phyloP scores from a whole-genome alignment of 2,329 filamentous ascomycete genomes.

The Trichophyton equinum region DNA sequence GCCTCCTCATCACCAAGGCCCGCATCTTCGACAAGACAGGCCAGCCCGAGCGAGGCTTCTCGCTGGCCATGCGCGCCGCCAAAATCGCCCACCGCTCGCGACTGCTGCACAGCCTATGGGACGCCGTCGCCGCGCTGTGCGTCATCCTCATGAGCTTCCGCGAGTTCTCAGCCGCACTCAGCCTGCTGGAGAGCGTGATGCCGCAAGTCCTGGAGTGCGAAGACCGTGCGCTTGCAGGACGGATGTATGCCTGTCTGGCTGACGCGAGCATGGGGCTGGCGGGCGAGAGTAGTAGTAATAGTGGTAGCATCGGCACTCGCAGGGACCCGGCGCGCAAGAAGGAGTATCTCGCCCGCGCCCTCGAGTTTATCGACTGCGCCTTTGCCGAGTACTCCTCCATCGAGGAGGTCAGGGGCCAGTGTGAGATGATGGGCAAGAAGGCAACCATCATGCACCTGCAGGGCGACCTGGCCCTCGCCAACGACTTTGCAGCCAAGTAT shows the following conservation, averaged over 20 bases:
- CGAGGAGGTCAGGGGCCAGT: conserved; percentile 57
- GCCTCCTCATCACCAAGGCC: conserved; percentile 60
- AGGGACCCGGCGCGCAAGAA: conserved; percentile 33
- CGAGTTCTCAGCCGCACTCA: conserved; percentile 55
- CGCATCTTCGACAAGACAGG: conserved; percentile 56
- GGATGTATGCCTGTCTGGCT: conserved; percentile 56
- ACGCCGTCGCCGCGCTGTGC: conserved; percentile 54
- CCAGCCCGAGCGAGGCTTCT: conserved; percentile 62
- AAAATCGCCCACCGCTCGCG: conserved; percentile 59
- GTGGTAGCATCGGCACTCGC: no score
- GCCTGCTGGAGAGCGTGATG: conserved; percentile 55
- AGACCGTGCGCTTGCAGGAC: conserved; percentile 49
- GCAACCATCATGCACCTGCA: conserved; percentile 60
- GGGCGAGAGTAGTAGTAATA: conserved; percentile 35
- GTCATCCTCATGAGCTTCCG: conserved; percentile 56
- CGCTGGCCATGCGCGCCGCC: conserved; percentile 61
- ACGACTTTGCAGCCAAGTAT: conserved; percentile 55
- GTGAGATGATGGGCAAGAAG: conserved; percentile 72
- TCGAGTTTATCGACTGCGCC: conserved; percentile 50
- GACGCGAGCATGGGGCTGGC: conserved; percentile 72
- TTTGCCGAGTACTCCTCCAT: conserved; percentile 53
- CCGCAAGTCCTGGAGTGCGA: conserved; percentile 66
- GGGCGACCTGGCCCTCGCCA: conserved; percentile 51
- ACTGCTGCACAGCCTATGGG: conserved; percentile 59
- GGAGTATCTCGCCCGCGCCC: conserved; percentile 47